A percentile compares a stretch with the other conserved stretches of the same genome.
Evolutionary conservation across 306 rosid species (phyloP).

Genomic region (Parietaria judaica): DNA sequence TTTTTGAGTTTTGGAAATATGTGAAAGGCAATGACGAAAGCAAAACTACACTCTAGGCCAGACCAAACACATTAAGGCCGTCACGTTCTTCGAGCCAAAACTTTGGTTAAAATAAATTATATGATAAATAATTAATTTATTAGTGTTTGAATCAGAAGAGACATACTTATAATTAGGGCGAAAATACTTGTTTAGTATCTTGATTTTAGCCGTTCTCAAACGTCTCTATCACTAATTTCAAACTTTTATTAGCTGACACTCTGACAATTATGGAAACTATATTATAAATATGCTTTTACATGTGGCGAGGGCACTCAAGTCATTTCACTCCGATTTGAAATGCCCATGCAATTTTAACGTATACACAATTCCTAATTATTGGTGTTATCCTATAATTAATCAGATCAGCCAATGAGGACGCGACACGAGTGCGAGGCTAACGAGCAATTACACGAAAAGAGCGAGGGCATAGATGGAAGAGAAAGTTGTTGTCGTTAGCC

Average conservation of each 20-base stretch:
- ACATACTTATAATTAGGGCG: constrained; percentile 24
- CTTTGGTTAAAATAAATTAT: constrained; percentile 12
- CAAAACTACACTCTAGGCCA: constrained; percentile 19
- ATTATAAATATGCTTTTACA: neutral
- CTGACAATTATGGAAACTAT: neutral
- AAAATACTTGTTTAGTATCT: constrained; percentile 22
- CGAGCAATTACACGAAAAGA: neutral
- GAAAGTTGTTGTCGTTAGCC: neutral
- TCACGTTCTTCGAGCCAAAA: constrained; percentile 28
- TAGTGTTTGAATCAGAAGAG: constrained; percentile 29
- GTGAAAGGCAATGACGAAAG: constrained; percentile 37
- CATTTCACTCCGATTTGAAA: constrained; percentile 5
- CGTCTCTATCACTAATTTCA: constrained; percentile 40
- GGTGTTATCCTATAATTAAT: neutral
- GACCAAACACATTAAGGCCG: constrained; percentile 21
- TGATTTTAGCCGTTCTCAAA: constrained; percentile 35
- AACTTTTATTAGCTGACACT: neutral
- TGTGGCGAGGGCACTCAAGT: constrained; percentile 4
- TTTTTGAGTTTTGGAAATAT: constrained; percentile 3
- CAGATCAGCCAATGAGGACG: too few relatives aligned
- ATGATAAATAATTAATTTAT: neutral
- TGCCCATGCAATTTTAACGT: constrained; percentile 2
- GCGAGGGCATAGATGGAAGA: constrained; percentile 7
- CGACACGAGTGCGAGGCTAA: too few relatives aligned
- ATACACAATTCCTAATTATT: neutral